These are phyloP conservation scores for Pholiota microspora DNA, from an alignment of 768 basidiomycete species.

Conservation along the genomic window DNA sequence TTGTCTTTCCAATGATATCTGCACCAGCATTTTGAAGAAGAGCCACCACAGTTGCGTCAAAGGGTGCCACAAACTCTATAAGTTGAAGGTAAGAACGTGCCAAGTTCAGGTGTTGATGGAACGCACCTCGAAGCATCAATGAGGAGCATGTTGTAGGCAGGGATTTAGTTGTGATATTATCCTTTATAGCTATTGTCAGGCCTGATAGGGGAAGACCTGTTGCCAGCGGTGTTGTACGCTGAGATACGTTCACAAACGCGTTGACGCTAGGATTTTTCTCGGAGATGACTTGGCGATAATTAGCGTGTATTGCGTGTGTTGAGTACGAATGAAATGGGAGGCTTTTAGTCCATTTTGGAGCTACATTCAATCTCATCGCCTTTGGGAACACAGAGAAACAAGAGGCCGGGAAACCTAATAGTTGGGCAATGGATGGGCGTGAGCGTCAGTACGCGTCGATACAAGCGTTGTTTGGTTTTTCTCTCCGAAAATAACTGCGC, in stretches of 20 bases:
- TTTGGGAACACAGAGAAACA: not conserved
- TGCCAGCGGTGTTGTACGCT: conserved; percentile 3
- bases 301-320: too few relatives aligned
- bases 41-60: conserved; percentile 82
- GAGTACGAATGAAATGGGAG: conserved; percentile 8
- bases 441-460: not conserved
- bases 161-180: conserved; percentile 73
- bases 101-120: not conserved
- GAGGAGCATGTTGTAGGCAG: conserved; percentile 79
- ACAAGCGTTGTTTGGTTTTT: conserved; percentile 15
- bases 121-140: conserved; percentile 60
- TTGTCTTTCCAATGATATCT: conserved; percentile 81
- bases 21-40: conserved; percentile 64
- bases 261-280: conserved; percentile 46
- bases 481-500: conserved; percentile 15
- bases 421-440: not conserved
- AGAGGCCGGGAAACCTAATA: not conserved
- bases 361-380: conserved; percentile 20
- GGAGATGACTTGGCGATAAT: conserved; percentile 29
- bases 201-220: conserved; percentile 31
- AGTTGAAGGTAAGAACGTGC: not conserved
- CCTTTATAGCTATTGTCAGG: conserved; percentile 74
- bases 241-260: conserved; percentile 46
- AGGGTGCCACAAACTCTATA: conserved; percentile 73
- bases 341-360: conserved; percentile 8